phyloP scores from a whole-genome alignment of 2,329 filamentous ascomycete genomes.

The Pestalotiopsis sp. region DNA sequence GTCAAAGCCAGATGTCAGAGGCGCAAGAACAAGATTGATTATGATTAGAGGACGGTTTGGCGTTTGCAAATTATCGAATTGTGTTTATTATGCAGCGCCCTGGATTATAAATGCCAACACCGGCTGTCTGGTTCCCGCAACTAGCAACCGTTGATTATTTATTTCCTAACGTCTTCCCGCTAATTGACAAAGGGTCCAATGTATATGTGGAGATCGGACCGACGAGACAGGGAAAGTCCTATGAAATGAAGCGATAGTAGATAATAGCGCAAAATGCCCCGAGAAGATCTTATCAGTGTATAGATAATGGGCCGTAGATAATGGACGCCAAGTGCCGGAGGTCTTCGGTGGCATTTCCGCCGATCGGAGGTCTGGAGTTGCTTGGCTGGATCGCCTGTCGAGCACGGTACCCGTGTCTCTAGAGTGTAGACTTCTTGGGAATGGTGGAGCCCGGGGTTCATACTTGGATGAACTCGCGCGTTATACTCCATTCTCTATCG shows the following conservation, averaged over 20 bases:
- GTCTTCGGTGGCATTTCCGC: background rate
- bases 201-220: background rate
- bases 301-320: background rate
- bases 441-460: background rate
- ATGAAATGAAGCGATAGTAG: background rate
- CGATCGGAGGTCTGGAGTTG: background rate
- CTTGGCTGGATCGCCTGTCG: background rate
- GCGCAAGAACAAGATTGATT: background rate
- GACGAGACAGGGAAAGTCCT: background rate
- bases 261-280: background rate
- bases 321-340: background rate
- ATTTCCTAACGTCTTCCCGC: background rate
- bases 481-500: background rate
- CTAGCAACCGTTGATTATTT: background rate
- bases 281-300: background rate
- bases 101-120: background rate
- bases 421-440: background rate
- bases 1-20: background rate
- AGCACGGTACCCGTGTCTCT: background rate
- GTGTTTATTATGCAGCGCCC: background rate
- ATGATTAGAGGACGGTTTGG: background rate
- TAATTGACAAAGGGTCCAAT: background rate
- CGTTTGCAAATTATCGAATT: background rate
- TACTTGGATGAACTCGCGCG: constrained; percentile 1
- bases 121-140: background rate